Evolutionary conservation across 2,329 filamentous ascomycete genomes (phyloP), one percentile per base, ranked within the genome.

Genomic region (Gaeumannomyces tritici): DNA sequence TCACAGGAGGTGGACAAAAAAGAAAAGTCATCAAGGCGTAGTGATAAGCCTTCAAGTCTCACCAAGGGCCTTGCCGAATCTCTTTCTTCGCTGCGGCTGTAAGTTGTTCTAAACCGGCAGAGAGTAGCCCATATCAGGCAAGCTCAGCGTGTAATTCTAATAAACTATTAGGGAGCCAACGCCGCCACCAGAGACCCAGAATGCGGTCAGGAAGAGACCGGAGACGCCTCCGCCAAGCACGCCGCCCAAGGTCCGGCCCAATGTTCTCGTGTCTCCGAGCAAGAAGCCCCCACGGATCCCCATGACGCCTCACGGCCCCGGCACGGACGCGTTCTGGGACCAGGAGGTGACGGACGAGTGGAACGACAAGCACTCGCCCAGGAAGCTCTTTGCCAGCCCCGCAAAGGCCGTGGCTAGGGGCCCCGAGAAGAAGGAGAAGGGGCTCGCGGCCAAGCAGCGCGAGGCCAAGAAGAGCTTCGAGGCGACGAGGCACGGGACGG

Each of bases 381-480:
- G 66, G 4, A 73, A 73, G 56, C 65, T 73, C 0, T 73, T 73
- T 55, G 61, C 24, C 62, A 26, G 24, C 42, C 57, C 57, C 3
- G 35, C 63, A 1, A 55, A 33, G 12, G n/a, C 27, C n/a, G n/a
- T 8, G 29, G 55, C 9, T 21, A 64, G 29, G 27, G 67, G 56
- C 47, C 64, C 66, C 0, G 56, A 57, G 26, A 75, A 73, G 55
- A 67, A 70, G 63, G 70, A 65, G 24, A 73, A 75, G 66, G 70
- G 63, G 72, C 67, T 63, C 66, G 73, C 66, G 65, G 68, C 74
- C 57, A 62, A 70, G 42, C 72, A 70, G 60, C 73, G 72, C 62
- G 71, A 78, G 60, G 73, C 74, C 5, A 86, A 82, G 69, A 89
- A 85, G 71, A 75, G 76, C 0, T 93, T 92, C 70, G 81, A 86